Evolutionary conservation across 768 basidiomycete species (phyloP).

Genomic region (Lactarius vividus): DNA sequence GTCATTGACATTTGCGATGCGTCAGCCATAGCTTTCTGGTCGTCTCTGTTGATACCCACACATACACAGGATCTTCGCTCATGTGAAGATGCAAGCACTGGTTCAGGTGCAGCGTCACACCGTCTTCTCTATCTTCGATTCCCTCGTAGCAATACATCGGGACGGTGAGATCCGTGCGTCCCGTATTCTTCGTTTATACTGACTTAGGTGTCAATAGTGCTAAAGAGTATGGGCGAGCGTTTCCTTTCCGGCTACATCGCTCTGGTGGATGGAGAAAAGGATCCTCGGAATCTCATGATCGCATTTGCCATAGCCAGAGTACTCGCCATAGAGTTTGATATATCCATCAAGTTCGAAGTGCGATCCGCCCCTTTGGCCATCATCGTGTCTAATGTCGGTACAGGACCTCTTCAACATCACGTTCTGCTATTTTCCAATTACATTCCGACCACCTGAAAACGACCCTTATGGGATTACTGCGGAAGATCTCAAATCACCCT

Average conservation of each 20-base stretch:
- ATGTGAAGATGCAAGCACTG: conserved; percentile 79
- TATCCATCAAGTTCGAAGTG: conserved; percentile 74
- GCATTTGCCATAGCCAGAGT: conserved; percentile 89
- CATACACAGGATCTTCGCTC: conserved; percentile 59
- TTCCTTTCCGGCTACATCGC: conserved; percentile 75
- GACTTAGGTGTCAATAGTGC: conserved; percentile 40
- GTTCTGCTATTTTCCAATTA: conserved; percentile 98
- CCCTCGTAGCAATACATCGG: conserved; percentile 67
- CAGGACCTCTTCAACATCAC: conserved; percentile 92
- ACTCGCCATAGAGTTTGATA: conserved; percentile 84
- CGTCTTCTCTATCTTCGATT: conserved; percentile 81
- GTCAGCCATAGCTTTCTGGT: conserved; percentile 44
- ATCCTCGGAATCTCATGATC: conserved; percentile 88
- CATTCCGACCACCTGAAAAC: conserved; percentile 89
- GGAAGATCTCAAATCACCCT: conserved; percentile 79
- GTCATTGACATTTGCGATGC: conserved; percentile 54
- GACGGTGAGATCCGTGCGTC: conserved; percentile 37
- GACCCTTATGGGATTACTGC: conserved; percentile 91
- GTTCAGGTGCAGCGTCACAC: conserved; percentile 78
- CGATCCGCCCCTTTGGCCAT: conserved; percentile 27
- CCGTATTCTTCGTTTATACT: background rate
- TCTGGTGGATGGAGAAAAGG: conserved; percentile 95
- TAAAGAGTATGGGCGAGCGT: conserved; percentile 66
- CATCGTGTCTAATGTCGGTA: background rate
- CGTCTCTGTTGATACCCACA: background rate